These are phyloP conservation scores for Gynochthodes officinalis DNA, from an alignment of 257 asterid species.

Conservation along the genomic window DNA sequence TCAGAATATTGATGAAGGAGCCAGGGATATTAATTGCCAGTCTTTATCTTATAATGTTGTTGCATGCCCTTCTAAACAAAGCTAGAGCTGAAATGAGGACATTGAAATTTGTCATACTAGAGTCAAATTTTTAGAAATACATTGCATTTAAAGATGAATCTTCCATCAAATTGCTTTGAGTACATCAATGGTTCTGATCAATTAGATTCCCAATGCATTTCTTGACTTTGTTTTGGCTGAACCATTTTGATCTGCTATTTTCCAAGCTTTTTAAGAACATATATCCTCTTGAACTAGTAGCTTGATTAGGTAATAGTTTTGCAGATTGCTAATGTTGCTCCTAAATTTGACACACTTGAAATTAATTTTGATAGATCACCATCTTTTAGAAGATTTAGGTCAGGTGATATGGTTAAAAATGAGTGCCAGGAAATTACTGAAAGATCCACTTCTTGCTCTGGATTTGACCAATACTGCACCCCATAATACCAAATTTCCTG, in stretches of 20 bases:
- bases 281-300: too few species aligned
- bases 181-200: neutral
- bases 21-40: neutral
- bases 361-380: neutral
- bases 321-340: too few species aligned
- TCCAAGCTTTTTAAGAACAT: neutral
- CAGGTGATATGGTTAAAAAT: neutral
- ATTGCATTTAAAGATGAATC: neutral
- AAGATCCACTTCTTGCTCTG: neutral
- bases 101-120: slow-evolving; percentile 4
- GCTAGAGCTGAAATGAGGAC: neutral
- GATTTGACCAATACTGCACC: neutral
- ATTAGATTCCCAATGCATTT: neutral
- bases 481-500: neutral
- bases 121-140: neutral
- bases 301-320: too few species aligned
- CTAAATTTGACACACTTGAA: neutral
- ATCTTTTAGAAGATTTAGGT: neutral
- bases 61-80: neutral
- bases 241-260: neutral
- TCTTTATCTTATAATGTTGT: neutral
- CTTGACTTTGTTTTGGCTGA: neutral
- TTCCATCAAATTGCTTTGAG: neutral
- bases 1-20: neutral
- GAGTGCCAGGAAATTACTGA: neutral